A percentile compares a stretch with the other conserved stretches of the same genome.
Evolutionary conservation across 176 grass and related monocot genomes (phyloP).

Genomic region (Urochloa ruziziensis): DNA sequence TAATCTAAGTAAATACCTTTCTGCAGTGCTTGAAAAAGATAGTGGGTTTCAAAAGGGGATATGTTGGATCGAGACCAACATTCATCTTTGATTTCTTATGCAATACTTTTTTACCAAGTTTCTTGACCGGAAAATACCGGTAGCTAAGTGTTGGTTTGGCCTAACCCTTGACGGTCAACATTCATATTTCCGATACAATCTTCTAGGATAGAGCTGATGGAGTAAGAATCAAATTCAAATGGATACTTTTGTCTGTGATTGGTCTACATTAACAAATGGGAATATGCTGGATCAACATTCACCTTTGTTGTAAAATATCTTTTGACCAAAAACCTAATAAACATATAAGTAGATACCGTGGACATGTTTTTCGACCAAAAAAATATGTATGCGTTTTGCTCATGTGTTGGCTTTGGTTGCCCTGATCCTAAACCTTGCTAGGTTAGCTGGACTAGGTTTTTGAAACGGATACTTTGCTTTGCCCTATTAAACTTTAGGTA

Average conservation of each 20-base stretch:
- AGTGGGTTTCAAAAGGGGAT: slow-evolving; percentile 14
- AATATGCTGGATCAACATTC: slow-evolving; percentile 25
- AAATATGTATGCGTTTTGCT: neutral
- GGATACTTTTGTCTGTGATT: too few species aligned
- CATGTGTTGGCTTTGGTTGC: too few species aligned
- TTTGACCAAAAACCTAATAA: neutral
- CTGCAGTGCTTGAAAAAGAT: neutral
- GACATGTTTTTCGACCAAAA: neutral
- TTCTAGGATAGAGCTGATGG: too few species aligned
- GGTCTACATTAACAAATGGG: neutral
- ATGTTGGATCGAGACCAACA: slow-evolving; percentile 21
- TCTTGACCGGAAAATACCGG: too few species aligned
- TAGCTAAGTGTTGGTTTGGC: too few species aligned
- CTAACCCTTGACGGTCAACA: too few species aligned
- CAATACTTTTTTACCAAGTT: neutral
- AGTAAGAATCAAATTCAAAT: too few species aligned
- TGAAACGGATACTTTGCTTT: neutral
- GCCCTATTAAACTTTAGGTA: too few species aligned
- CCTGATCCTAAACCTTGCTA: neutral
- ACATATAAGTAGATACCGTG: neutral
- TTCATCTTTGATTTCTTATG: neutral
- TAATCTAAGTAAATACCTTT: too few species aligned
- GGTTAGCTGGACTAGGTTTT: neutral
- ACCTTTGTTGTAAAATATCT: slow-evolving; percentile 1
- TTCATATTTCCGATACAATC: too few species aligned